Conservation (phyloP, 192 early-diverging fungal species). For the Backusella mclennaniae region DNA sequence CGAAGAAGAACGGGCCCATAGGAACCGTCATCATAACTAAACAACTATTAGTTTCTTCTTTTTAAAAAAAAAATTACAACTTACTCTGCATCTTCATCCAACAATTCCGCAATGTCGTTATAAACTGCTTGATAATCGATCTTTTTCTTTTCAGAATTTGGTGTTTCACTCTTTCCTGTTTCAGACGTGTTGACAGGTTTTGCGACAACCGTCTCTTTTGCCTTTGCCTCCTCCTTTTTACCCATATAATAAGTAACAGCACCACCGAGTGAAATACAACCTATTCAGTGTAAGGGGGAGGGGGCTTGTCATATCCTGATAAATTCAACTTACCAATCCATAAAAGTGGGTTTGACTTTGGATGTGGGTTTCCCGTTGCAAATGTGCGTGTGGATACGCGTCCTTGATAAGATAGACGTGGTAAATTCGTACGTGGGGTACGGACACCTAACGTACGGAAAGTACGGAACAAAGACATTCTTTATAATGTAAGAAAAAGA, state of each 20-base stretch:
- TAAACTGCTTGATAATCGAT: slow-evolving; percentile 70
- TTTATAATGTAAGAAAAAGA: background rate
- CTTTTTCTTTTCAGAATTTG: slow-evolving; percentile 43
- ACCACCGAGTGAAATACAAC: slow-evolving; percentile 42
- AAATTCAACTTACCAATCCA: background rate
- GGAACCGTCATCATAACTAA: slow-evolving; percentile 72
- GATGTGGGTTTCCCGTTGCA: background rate
- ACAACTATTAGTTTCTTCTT: background rate
- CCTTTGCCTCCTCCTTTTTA: slow-evolving; percentile 4
- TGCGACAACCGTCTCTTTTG: background rate
- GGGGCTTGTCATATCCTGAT: no score
- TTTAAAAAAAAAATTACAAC: background rate
- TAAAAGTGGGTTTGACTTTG: background rate
- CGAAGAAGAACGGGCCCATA: slow-evolving; percentile 78
- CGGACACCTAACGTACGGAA: background rate
- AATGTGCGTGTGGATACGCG: background rate
- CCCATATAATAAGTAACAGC: slow-evolving; percentile 47
- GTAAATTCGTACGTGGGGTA: background rate
- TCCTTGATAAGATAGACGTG: background rate
- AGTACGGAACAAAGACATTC: background rate
- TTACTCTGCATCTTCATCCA: slow-evolving; percentile 67
- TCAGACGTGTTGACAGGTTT: slow-evolving; percentile 10
- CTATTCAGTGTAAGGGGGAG: background rate
- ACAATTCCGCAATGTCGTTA: slow-evolving; percentile 71
- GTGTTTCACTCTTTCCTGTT: background rate